Conservation (phyloP, 2,329 filamentous ascomycete genomes). For the Harringtonia aguacate region DNA sequence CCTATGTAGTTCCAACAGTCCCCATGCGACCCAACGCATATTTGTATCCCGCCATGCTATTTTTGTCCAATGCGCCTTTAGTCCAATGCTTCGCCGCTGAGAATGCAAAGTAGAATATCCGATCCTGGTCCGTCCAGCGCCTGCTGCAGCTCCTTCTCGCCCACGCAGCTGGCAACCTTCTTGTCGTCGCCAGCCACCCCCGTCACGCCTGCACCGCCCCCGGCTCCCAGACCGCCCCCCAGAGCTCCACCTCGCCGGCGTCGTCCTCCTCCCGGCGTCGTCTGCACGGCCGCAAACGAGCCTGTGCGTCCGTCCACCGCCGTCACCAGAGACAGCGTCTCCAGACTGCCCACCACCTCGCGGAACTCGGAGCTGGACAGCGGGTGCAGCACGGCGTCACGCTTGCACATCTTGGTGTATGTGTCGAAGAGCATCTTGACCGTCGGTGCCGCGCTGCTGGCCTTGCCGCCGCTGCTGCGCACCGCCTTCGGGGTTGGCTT, state of each 20-base stretch:
- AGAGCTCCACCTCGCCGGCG: conserved; percentile 25
- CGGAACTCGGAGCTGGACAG: conserved; percentile 88
- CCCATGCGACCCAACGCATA: no score
- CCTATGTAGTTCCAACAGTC: no score
- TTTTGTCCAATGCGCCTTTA: conserved; percentile 18
- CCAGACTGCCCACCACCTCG: conserved; percentile 81
- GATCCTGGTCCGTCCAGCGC: conserved; percentile 54
- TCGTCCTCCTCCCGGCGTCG: conserved; percentile 60
- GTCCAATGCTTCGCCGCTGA: conserved; percentile 50
- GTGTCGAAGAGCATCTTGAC: conserved; percentile 76
- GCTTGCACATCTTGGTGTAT: conserved; percentile 73
- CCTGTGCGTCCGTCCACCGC: conserved; percentile 60
- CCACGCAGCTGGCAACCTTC: conserved; percentile 66
- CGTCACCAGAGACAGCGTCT: conserved; percentile 73
- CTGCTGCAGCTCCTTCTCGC: conserved; percentile 66
- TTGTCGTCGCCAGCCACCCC: conserved; percentile 58
- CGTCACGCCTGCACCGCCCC: conserved; percentile 29
- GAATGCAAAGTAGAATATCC: conserved; percentile 51
- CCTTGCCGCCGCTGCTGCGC: not conserved
- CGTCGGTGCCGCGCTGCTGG: conserved; percentile 50
- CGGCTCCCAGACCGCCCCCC: not conserved
- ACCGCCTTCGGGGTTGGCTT: conserved; percentile 36
- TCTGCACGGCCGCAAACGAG: conserved; percentile 52
- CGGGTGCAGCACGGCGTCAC: conserved; percentile 80
- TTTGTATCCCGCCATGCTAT: no score